Base-by-base conservation (phyloP, 768 basidiomycete genomes). In the Trametopsis cervina region DNA sequence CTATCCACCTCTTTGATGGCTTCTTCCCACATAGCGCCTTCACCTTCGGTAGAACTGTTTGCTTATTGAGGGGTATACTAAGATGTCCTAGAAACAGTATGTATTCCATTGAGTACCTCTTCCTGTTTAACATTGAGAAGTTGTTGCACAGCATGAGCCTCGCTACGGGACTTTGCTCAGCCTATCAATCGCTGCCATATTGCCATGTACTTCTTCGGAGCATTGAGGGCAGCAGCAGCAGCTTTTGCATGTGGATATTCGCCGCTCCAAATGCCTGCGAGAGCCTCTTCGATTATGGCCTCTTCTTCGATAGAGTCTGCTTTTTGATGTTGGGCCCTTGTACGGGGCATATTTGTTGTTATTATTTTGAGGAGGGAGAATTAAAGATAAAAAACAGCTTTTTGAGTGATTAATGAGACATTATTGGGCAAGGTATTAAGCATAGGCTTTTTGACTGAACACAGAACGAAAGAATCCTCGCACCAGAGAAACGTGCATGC, bases 91-190 rank as follows among this genome's bases (percentile, higher is more conserved):
- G 56, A 21, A 46, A 41, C 4, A 40, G 40, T 23, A 54, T 37
- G 56, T 56, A 63, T 4, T 62, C 54, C 40, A 52, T 24, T n/a
- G 9, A 61, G 49, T 1, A 52, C 57, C 4, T n/a, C 6, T 39
- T 63, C 60, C 36, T 54, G 21, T 17, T 33, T 26, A 2, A 36
- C 44, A n/a, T 40, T 49, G 9, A 63, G 59, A n/a, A 55, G 38
- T 38, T 60, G 60, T 44, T 59, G 57, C 1, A 39, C 24, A 7
- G 29, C 36, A 42, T 54, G 53, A 12, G 54, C 57, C 17, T 44
- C 9, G 10, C 33, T 29, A 17, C 40, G 45, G n/a, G 50, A 17
- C 42, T 48, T 33, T 21, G 40, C 35, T 12, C 10, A 36, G 22
- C 49, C 26, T 5, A 23, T 51, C 20, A n/a, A 40, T n/a, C 50